These are phyloP conservation scores for Citrus sp. DNA, from an alignment of 345 rosid species.

Conservation along the genomic window DNA sequence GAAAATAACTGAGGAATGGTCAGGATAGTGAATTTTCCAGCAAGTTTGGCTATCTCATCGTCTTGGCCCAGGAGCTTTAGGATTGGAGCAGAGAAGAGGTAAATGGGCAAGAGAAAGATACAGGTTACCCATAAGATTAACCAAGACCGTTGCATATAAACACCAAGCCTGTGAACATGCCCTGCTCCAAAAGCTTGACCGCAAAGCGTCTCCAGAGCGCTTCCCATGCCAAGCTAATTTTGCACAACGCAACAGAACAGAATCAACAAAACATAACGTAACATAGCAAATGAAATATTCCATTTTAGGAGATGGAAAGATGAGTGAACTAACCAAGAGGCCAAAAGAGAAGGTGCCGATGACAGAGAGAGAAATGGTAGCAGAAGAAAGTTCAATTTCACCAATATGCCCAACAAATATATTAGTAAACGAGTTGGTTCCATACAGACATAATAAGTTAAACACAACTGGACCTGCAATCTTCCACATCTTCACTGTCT, in stretches of 20 bases:
- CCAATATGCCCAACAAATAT: conserved; percentile 71
- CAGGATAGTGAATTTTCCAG: conserved; percentile 52
- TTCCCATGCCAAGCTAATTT: conserved; percentile 83
- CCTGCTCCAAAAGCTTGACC: conserved; percentile 96
- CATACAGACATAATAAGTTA: conserved; percentile 48
- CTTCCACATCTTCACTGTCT: conserved; percentile 57
- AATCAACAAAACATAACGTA: not conserved
- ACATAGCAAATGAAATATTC: not conserved
- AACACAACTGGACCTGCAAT: conserved; percentile 58
- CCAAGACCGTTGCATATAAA: conserved; percentile 85
- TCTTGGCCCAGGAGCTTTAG: conserved; percentile 59
- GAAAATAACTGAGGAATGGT: conserved; percentile 69
- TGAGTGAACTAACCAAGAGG: conserved; percentile 42
- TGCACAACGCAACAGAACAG: not conserved
- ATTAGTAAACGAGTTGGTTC: conserved; percentile 48
- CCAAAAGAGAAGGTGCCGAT: conserved; percentile 73
- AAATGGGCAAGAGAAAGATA: conserved; percentile 48
- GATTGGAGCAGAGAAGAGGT: conserved; percentile 61
- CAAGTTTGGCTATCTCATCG: conserved; percentile 46
- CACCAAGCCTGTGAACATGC: conserved; percentile 60
- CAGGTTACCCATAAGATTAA: conserved; percentile 47
- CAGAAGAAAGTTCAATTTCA: conserved; percentile 64
- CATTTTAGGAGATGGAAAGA: not conserved
- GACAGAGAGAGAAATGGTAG: conserved; percentile 59
- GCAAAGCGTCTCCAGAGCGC: conserved; percentile 86